A percentile compares a stretch with the other conserved stretches of the same genome.
These are phyloP conservation scores for Calonectria henricotiae DNA, from an alignment of 2,329 filamentous ascomycete species.

Conservation along the genomic window DNA sequence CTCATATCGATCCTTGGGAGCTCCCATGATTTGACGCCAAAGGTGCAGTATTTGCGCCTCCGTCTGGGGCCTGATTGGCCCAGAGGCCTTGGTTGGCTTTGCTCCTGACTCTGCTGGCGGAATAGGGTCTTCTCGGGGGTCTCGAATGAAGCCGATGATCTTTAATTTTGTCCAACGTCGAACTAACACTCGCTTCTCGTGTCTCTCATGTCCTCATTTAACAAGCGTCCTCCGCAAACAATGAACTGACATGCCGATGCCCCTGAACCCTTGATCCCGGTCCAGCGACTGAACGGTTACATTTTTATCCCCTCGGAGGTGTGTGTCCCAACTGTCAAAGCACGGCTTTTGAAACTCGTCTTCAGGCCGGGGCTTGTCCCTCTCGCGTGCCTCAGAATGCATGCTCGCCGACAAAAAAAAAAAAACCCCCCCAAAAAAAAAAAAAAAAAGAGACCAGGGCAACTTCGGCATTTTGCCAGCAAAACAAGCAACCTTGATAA, in stretches of 20 bases:
- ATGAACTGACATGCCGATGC: slow-evolving; percentile 28
- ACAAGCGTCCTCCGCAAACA: slow-evolving; percentile 8
- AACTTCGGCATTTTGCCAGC: neutral
- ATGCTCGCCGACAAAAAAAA: neutral
- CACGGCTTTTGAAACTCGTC: slow-evolving; percentile 32
- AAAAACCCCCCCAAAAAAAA: no score
- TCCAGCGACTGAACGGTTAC: slow-evolving; percentile 30
- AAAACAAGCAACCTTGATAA: neutral
- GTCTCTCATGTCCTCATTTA: slow-evolving; percentile 17
- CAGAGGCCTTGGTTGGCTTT: neutral
- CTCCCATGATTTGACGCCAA: neutral
- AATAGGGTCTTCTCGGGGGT: slow-evolving; percentile 23
- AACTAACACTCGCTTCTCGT: slow-evolving; percentile 23
- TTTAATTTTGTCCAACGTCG: slow-evolving; percentile 24
- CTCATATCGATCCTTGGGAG: slow-evolving; percentile 29
- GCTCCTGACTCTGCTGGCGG: slow-evolving; percentile 18
- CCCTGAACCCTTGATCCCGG: slow-evolving; percentile 22
- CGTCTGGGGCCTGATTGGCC: neutral
- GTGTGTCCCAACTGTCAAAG: slow-evolving; percentile 6
- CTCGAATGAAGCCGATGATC: slow-evolving; percentile 17
- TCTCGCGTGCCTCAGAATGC: neutral
- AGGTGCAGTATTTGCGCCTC: slow-evolving; percentile 5
- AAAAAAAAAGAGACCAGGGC: neutral
- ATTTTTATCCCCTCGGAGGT: slow-evolving; percentile 16
- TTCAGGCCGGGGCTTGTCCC: neutral